A percentile compares a stretch with the other conserved stretches of the same genome.
phyloP scores from a whole-genome alignment of 805 yeast genomes.

The Clavispora asparagi region DNA sequence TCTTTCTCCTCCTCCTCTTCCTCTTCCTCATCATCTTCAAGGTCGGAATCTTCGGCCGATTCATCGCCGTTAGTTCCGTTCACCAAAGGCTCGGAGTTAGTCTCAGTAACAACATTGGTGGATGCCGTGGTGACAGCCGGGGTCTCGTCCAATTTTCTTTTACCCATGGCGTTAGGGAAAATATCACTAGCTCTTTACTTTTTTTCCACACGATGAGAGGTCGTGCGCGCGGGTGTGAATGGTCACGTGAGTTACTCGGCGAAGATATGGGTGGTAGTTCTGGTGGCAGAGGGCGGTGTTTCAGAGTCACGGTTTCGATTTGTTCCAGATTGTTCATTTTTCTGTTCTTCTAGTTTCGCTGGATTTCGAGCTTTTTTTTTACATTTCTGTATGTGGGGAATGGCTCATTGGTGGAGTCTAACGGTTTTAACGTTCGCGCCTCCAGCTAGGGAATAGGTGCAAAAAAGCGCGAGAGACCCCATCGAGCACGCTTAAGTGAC shows the following conservation, averaged over 20 bases:
- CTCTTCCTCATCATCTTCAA: conserved; percentile 3
- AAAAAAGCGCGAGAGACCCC: too few relatives aligned
- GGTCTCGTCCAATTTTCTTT: conserved; percentile 19
- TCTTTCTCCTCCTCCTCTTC: conserved; percentile 11
- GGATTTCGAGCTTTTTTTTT: too few relatives aligned
- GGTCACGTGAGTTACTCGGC: neutral
- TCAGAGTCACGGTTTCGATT: too few relatives aligned
- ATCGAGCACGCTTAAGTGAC: too few relatives aligned
- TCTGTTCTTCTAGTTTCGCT: too few relatives aligned
- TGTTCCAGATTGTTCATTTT: too few relatives aligned
- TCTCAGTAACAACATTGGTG: neutral
- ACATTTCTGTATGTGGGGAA: too few relatives aligned
- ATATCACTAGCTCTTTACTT: neutral
- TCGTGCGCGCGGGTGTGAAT: conserved; percentile 4
- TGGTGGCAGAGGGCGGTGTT: too few relatives aligned
- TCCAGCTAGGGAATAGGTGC: too few relatives aligned
- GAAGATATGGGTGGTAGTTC: neutral
- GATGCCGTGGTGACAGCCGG: neutral
- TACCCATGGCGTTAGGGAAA: conserved; percentile 15
- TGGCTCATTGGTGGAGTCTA: too few relatives aligned
- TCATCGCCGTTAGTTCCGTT: neutral
- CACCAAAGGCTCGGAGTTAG: neutral
- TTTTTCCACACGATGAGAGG: conserved; percentile 2
- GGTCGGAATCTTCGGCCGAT: neutral
- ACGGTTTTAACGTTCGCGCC: too few relatives aligned